Conservation (phyloP, 2,329 filamentous ascomycete genomes). For the Aspergillus carbonarius region DNA sequence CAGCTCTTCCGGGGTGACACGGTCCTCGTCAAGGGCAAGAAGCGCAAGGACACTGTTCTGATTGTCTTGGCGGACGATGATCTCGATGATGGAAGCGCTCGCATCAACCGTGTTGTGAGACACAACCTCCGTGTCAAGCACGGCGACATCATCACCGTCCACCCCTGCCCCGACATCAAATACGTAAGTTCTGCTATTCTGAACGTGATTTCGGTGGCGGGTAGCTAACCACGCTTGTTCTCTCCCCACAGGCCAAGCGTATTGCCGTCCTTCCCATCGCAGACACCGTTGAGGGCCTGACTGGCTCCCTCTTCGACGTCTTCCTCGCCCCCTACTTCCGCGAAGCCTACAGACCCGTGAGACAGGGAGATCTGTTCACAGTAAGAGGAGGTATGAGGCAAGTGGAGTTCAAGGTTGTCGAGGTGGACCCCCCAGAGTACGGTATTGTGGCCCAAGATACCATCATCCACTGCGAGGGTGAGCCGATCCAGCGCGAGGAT, state of each 20-base stretch:
- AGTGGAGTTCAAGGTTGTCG: slow-evolving; percentile 99
- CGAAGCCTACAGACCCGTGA: slow-evolving; percentile 94
- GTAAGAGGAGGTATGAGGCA: slow-evolving; percentile 97
- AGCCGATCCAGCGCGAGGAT: slow-evolving; percentile 94
- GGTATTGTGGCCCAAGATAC: slow-evolving; percentile 99
- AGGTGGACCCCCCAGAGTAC: slow-evolving; percentile 97
- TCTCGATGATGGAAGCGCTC: slow-evolving; percentile 92
- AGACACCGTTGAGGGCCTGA: slow-evolving; percentile 96
- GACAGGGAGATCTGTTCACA: slow-evolving; percentile 97
- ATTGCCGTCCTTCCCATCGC: slow-evolving; percentile 97
- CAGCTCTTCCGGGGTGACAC: slow-evolving; percentile 99
- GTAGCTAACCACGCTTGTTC: slow-evolving; percentile 22
- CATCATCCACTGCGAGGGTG: slow-evolving; percentile 97
- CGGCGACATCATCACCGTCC: slow-evolving; percentile 94
- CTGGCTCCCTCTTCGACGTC: slow-evolving; percentile 96
- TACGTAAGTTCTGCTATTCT: slow-evolving; percentile 69
- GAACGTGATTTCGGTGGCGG: neutral
- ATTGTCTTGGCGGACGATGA: slow-evolving; percentile 98
- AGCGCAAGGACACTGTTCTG: slow-evolving; percentile 97
- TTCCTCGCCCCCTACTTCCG: slow-evolving; percentile 99
- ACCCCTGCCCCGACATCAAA: slow-evolving; percentile 99
- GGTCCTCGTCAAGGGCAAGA: slow-evolving; percentile 97
- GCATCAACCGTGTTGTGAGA: slow-evolving; percentile 97
- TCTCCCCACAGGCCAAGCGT: slow-evolving; percentile 75
- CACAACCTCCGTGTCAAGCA: slow-evolving; percentile 99